Evolutionary conservation across 2,329 filamentous ascomycete genomes (phyloP).

Genomic region (Arthrobotrys entomopaga): DNA sequence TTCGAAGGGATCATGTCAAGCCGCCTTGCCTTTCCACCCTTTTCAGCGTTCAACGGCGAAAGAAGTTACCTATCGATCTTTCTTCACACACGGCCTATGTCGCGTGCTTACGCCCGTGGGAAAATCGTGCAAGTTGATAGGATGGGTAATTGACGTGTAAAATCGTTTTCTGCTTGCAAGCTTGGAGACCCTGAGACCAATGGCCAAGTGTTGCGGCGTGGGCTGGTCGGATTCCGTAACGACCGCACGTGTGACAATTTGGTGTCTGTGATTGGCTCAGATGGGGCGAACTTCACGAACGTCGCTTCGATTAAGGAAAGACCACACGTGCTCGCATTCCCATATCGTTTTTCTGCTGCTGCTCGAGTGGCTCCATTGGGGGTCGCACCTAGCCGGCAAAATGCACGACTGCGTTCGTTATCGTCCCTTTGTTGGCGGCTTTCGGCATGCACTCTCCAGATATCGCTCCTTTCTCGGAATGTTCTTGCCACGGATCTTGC

Average conservation of each 20-base stretch:
- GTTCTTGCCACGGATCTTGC: neutral
- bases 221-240: constrained; percentile 39
- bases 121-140: constrained; percentile 50
- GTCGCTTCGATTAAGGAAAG: constrained; percentile 52
- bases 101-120: constrained; percentile 55
- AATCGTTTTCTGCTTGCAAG: constrained; percentile 40
- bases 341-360: constrained; percentile 16
- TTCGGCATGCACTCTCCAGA: constrained; percentile 10
- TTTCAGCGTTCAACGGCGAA: constrained; percentile 23
- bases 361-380: constrained; percentile 25
- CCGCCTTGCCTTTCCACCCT: constrained; percentile 49
- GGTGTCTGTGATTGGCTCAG: constrained; percentile 44
- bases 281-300: constrained; percentile 23
- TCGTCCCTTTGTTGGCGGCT: neutral
- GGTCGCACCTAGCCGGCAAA: constrained; percentile 48
- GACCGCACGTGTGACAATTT: constrained; percentile 49
- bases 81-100: constrained; percentile 50
- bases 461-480: constrained; percentile 14
- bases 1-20: constrained; percentile 44
- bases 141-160: constrained; percentile 49
- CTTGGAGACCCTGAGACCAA: constrained; percentile 30
- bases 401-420: neutral
- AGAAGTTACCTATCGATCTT: constrained; percentile 13
- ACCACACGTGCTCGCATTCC: constrained; percentile 54
- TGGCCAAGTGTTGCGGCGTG: constrained; percentile 31